phyloP scores from a whole-genome alignment of 352 stramenopile genomes.

The Saprolegnia parasitica region DNA sequence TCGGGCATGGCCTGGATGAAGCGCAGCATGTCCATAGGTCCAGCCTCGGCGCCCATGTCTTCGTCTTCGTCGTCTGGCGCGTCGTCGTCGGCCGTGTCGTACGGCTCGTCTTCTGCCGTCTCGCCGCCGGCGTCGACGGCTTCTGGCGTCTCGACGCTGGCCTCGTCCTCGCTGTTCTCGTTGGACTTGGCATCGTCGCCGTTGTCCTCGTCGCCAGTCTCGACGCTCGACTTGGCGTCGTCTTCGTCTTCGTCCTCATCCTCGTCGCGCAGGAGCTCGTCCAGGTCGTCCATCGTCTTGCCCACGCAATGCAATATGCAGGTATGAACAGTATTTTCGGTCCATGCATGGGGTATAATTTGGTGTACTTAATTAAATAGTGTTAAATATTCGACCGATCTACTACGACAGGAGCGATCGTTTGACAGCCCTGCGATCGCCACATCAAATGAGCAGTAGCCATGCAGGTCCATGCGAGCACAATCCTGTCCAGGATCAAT shows the following conservation, averaged over 20 bases:
- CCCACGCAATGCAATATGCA: background rate
- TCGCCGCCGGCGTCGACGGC: constrained; percentile 27
- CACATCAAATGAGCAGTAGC: too few species aligned
- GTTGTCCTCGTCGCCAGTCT: constrained; percentile 43
- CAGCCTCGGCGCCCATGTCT: constrained; percentile 29
- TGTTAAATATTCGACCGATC: too few species aligned
- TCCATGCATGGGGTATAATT: too few species aligned
- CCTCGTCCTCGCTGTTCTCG: constrained; percentile 37
- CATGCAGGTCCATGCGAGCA: background rate
- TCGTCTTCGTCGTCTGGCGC: constrained; percentile 29
- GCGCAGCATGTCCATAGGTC: constrained; percentile 64
- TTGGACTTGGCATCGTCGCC: constrained; percentile 35
- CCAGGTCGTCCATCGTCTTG: constrained; percentile 21
- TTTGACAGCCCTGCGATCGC: background rate
- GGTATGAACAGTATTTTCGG: background rate
- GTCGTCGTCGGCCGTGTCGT: constrained; percentile 33
- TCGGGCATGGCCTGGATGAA: constrained; percentile 67
- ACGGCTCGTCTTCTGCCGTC: constrained; percentile 30
- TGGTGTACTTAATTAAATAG: too few species aligned
- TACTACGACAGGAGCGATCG: background rate
- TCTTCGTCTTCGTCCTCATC: constrained; percentile 32
- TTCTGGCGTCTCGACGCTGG: constrained; percentile 32
- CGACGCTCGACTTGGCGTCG: constrained; percentile 36
- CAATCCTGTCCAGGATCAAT: background rate
- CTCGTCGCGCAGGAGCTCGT: constrained; percentile 24